A percentile compares a stretch with the other conserved stretches of the same genome.
Evolutionary conservation across 768 basidiomycete genomes (phyloP).

Genomic region (Amanita pseudoporphyria): DNA sequence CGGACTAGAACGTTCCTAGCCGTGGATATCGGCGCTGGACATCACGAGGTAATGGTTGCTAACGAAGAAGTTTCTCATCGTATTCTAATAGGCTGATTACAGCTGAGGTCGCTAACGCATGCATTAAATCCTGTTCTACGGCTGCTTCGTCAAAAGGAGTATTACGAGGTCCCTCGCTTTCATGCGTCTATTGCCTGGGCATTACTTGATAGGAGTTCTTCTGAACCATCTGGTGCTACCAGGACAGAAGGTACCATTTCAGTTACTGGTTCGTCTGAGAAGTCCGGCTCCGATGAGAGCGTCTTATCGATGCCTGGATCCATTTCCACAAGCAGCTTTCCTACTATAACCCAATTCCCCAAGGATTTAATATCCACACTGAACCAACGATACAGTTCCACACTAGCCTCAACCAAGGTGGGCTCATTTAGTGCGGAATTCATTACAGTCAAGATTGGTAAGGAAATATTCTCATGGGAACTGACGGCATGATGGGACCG

Average conservation of each 20-base stretch:
- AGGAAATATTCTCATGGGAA: constrained; percentile 45
- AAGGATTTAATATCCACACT: constrained; percentile 35
- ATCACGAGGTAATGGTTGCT: constrained; percentile 46
- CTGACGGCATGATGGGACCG: constrained; percentile 18
- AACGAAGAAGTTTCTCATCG: not conserved
- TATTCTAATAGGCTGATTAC: constrained; percentile 8
- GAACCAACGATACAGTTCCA: constrained; percentile 35
- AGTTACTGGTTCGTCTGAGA: constrained; percentile 11
- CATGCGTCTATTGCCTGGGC: constrained; percentile 90
- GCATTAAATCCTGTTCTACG: constrained; percentile 49
- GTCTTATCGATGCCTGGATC: constrained; percentile 10
- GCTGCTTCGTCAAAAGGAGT: constrained; percentile 61
- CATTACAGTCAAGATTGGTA: constrained; percentile 63
- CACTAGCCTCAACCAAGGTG: constrained; percentile 31
- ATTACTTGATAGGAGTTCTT: constrained; percentile 34
- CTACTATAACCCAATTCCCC: constrained; percentile 44
- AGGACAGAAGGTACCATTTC: constrained; percentile 11
- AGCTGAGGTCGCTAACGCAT: constrained; percentile 53
- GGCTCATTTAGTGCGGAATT: constrained; percentile 43
- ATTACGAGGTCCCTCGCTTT: constrained; percentile 75
- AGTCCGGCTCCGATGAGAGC: constrained; percentile 6
- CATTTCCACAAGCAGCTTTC: constrained; percentile 22
- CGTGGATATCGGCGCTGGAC: constrained; percentile 77
- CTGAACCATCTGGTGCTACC: constrained; percentile 5
- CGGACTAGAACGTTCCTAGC: constrained; percentile 72